These are phyloP conservation scores for Podospora tetraspora DNA, from an alignment of 495 filamentous ascomycete genomes.

Conservation along the genomic window DNA sequence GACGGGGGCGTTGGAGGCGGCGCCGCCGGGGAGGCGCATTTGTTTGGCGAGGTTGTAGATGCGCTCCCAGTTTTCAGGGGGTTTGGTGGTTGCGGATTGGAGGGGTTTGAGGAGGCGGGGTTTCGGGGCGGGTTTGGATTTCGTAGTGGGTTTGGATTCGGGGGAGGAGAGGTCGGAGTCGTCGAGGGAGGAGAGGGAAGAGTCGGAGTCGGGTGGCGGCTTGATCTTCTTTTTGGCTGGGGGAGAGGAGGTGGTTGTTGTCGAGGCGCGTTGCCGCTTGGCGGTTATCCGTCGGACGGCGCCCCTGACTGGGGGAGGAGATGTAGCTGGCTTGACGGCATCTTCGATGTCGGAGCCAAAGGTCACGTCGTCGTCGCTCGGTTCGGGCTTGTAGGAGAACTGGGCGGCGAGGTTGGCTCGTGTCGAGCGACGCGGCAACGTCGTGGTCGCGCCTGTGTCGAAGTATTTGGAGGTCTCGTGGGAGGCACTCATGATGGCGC, in stretches of 20 bases:
- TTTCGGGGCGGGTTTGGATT: conserved; percentile 24
- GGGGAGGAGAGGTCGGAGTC: neutral
- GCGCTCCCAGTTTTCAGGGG: conserved; percentile 79
- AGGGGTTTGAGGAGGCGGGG: conserved; percentile 52
- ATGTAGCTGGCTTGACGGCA: conserved; percentile 33
- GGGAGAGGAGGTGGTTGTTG: conserved; percentile 15
- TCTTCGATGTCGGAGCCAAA: conserved; percentile 59
- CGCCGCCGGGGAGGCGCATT: conserved; percentile 71
- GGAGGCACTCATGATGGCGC: conserved; percentile 54
- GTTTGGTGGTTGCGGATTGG: conserved; percentile 50
- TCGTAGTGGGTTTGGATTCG: conserved; percentile 13
- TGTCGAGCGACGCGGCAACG: conserved; percentile 42
- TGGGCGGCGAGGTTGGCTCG: conserved; percentile 37
- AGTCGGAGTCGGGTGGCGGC: conserved; percentile 8
- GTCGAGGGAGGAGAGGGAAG: conserved; percentile 1
- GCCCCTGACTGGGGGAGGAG: neutral
- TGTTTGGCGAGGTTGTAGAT: conserved; percentile 71
- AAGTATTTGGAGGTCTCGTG: conserved; percentile 50
- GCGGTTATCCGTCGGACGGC: conserved; percentile 20
- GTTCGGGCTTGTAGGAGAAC: conserved; percentile 36
- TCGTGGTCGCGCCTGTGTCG: conserved; percentile 15
- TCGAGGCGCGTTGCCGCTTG: conserved; percentile 48
- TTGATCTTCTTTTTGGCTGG: conserved; percentile 21
- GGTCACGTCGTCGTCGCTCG: conserved; percentile 21
- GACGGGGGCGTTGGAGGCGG: conserved; percentile 65